Conservation (phyloP, 2,329 filamentous ascomycete genomes). For the Coniochaeta sp. region DNA sequence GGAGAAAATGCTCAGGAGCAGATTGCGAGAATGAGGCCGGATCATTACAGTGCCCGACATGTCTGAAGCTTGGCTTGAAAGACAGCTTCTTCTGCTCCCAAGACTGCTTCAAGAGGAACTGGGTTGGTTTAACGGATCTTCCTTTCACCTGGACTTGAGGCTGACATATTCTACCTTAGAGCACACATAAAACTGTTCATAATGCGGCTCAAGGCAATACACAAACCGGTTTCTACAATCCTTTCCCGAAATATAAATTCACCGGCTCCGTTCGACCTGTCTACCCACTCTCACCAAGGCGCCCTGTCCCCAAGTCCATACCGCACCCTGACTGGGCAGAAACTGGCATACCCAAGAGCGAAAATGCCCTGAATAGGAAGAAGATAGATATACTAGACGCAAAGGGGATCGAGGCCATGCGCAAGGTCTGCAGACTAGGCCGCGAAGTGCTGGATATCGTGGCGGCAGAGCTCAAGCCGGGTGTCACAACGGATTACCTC, state of each 20-base stretch:
- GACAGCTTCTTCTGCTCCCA: constrained; percentile 97
- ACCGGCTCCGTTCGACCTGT: constrained; percentile 77
- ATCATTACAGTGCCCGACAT: constrained; percentile 86
- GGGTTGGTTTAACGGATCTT: constrained; percentile 53
- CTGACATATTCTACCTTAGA: constrained; percentile 37
- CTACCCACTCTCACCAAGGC: constrained; percentile 69
- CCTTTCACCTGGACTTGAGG: neutral
- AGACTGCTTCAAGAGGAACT: constrained; percentile 98
- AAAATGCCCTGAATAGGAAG: constrained; percentile 55
- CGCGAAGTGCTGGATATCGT: constrained; percentile 91
- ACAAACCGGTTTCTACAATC: constrained; percentile 76
- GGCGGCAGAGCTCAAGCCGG: constrained; percentile 72
- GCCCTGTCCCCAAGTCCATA: constrained; percentile 72
- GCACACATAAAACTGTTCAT: constrained; percentile 74
- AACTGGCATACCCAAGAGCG: constrained; percentile 65
- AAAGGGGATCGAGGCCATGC: constrained; percentile 79
- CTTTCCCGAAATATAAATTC: constrained; percentile 80
- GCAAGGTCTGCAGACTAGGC: constrained; percentile 82
- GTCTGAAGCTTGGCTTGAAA: constrained; percentile 77
- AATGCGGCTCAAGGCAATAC: constrained; percentile 47
- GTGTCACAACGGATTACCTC: constrained; percentile 90
- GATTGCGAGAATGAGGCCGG: constrained; percentile 86
- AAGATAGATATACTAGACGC: constrained; percentile 74
- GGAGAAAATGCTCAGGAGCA: constrained; percentile 68
- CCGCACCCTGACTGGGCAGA: constrained; percentile 79